These are phyloP conservation scores for Kazachstania africana DNA, from an alignment of 805 yeast species.

Conservation along the genomic window DNA sequence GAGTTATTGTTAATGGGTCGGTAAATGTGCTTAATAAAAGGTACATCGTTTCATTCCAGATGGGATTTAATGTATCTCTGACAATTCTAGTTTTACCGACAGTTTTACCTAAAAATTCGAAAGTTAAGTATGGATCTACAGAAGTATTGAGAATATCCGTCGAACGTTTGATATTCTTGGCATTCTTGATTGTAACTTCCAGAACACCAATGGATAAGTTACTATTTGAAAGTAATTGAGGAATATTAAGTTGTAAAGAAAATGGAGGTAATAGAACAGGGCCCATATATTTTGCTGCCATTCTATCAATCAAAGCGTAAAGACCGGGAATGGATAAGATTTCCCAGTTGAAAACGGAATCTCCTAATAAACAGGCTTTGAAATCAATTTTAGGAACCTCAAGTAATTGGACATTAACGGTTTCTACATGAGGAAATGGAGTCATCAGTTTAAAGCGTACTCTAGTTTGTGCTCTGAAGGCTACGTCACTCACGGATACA, in stretches of 20 bases:
- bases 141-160: constrained; percentile 59
- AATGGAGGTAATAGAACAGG: constrained; percentile 83
- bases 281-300: constrained; percentile 79
- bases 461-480: constrained; percentile 65
- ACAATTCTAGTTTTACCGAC: constrained; percentile 62
- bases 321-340: constrained; percentile 80
- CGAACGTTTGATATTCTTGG: constrained; percentile 57
- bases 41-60: constrained; percentile 71
- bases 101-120: constrained; percentile 47
- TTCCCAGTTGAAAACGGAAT: constrained; percentile 79
- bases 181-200: constrained; percentile 54
- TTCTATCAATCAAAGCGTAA: constrained; percentile 66
- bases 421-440: constrained; percentile 86
- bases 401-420: constrained; percentile 72
- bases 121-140: constrained; percentile 77
- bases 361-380: constrained; percentile 60
- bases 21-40: constrained; percentile 63
- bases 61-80: constrained; percentile 57
- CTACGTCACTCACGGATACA: constrained; percentile 63
- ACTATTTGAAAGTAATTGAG: constrained; percentile 81
- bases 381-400: constrained; percentile 88
- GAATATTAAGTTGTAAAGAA: constrained; percentile 85
- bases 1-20: constrained; percentile 66
- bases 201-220: constrained; percentile 82
- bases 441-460: constrained; percentile 83